Percentiles rank a stretch among this genome's conserved stretches.
phyloP scores from a whole-genome alignment of 176 grass and related monocot species.

The Aegilops longissima region DNA sequence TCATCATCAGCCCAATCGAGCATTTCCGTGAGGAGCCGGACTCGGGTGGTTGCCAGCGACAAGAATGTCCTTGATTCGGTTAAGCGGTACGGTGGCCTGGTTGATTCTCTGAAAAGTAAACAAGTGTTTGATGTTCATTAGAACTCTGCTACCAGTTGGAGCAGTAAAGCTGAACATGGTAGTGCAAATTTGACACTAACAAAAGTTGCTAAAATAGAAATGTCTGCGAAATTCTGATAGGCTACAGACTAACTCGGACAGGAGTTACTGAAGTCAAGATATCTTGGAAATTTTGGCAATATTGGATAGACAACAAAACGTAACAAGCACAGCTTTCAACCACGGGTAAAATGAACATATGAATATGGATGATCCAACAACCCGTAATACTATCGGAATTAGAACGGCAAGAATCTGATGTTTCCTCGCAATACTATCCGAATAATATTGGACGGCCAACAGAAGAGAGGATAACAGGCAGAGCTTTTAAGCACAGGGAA shows the following conservation, averaged over 20 bases:
- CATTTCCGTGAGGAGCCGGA: conserved; percentile 33
- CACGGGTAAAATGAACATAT: too few species aligned
- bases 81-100: conserved; percentile 38
- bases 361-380: too few species aligned
- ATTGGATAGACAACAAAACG: too few species aligned
- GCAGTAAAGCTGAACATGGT: neutral
- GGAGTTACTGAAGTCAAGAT: too few species aligned
- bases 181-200: neutral
- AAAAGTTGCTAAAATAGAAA: neutral
- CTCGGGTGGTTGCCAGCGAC: conserved; percentile 39
- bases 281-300: too few species aligned
- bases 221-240: neutral
- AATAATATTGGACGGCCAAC: neutral
- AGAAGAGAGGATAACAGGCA: too few species aligned
- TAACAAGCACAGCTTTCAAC: too few species aligned
- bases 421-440: too few species aligned
- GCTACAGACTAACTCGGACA: too few species aligned
- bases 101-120: conserved; percentile 50
- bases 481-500: neutral
- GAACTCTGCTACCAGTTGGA: conserved; percentile 33
- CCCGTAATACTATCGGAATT: too few species aligned
- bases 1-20: conserved; percentile 21
- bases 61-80: conserved; percentile 52
- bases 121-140: neutral
- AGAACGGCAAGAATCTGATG: too few species aligned